These are phyloP conservation scores for Nepenthes alata DNA, from an alignment of 179 eudicot species.

Conservation along the genomic window DNA sequence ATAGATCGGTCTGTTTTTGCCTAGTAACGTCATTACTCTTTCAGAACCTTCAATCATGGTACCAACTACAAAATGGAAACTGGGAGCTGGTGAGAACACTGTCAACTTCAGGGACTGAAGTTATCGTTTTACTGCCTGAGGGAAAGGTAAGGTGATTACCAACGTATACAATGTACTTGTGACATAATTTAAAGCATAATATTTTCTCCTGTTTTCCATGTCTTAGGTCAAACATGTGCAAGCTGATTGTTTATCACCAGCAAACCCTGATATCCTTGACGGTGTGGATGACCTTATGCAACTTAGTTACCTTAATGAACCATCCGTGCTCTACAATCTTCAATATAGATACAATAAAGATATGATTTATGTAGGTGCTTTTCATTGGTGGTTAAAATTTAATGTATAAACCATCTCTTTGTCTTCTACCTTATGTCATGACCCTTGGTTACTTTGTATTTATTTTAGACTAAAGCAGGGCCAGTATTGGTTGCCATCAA, in stretches of 20 bases:
- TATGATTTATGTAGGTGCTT: constrained; percentile 66
- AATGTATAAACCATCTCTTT: neutral
- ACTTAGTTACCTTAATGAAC: constrained; percentile 86
- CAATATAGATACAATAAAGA: constrained; percentile 73
- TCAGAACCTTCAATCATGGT: constrained; percentile 91
- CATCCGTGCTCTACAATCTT: constrained; percentile 89
- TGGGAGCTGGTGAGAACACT: constrained; percentile 84
- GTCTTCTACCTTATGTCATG: constrained; percentile 3
- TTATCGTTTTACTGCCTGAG: constrained; percentile 56
- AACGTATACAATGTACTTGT: neutral
- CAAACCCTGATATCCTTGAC: constrained; percentile 96
- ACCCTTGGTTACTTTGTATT: constrained; percentile 4
- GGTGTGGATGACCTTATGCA: constrained; percentile 99
- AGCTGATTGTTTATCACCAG: constrained; percentile 56
- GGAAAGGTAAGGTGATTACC: constrained; percentile 53
- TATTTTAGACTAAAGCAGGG: constrained; percentile 83
- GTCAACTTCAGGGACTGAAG: constrained; percentile 54
- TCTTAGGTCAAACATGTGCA: constrained; percentile 72
- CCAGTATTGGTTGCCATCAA: constrained; percentile 91
- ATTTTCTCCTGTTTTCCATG: constrained; percentile 3
- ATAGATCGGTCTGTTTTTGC: neutral
- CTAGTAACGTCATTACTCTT: constrained; percentile 19
- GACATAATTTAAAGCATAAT: neutral
- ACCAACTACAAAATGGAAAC: constrained; percentile 69
- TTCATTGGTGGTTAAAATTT: constrained; percentile 5